Percentiles rank a stretch among this genome's conserved stretches.
These are phyloP conservation scores for Avena insularis DNA, from an alignment of 176 grass and related monocot genomes.

Conservation along the genomic window DNA sequence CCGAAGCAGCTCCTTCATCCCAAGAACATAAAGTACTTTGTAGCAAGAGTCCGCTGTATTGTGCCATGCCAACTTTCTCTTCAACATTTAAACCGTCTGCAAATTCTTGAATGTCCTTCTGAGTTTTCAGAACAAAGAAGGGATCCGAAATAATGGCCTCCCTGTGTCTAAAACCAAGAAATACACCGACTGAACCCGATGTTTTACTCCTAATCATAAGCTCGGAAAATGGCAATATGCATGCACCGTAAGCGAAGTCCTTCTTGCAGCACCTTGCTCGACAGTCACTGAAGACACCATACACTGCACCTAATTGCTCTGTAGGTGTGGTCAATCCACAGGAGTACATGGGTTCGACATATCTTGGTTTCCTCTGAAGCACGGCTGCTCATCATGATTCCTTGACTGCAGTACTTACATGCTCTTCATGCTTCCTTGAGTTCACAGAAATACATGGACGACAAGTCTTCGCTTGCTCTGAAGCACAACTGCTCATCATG, in stretches of 20 bases:
- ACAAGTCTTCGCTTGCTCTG: too few relatives aligned
- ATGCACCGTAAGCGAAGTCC: slow-evolving; percentile 70
- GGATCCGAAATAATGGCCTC: slow-evolving; percentile 59
- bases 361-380: slow-evolving; percentile 75
- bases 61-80: slow-evolving; percentile 84
- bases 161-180: slow-evolving; percentile 83
- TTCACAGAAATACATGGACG: too few relatives aligned
- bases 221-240: slow-evolving; percentile 67
- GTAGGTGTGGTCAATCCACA: slow-evolving; percentile 68
- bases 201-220: slow-evolving; percentile 55
- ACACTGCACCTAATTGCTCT: slow-evolving; percentile 65
- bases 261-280: slow-evolving; percentile 74
- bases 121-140: slow-evolving; percentile 71
- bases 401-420: too few relatives aligned
- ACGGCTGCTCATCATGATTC: slow-evolving; percentile 44
- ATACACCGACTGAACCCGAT: slow-evolving; percentile 60
- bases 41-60: slow-evolving; percentile 69
- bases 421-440: slow-evolving; percentile 42
- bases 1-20: background rate
- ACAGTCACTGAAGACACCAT: slow-evolving; percentile 64
- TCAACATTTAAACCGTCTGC: slow-evolving; percentile 76
- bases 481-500: too few relatives aligned
- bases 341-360: slow-evolving; percentile 79
- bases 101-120: slow-evolving; percentile 81
- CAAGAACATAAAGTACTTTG: slow-evolving; percentile 58